A percentile compares a stretch with the other conserved stretches of the same genome.
Evolutionary conservation across 371 early-diverging fungal species (phyloP).

Genomic region (Mucor saturninus): DNA sequence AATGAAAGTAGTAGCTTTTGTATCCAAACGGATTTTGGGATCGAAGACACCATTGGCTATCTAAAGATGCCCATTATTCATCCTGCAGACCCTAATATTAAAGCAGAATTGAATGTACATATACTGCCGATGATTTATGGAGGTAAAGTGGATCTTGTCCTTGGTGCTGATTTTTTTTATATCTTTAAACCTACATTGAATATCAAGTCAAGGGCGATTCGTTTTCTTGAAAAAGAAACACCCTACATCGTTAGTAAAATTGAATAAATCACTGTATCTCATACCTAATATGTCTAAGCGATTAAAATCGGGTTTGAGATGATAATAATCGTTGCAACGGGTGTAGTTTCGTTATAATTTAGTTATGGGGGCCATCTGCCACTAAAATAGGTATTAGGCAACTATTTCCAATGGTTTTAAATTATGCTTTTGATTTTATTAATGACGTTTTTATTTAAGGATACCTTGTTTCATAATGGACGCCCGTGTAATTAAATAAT

Average conservation of each 20-base stretch:
- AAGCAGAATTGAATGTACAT: slow-evolving; percentile 23
- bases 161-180: slow-evolving; percentile 42
- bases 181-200: slow-evolving; percentile 28
- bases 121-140: slow-evolving; percentile 35
- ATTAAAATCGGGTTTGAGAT: no score
- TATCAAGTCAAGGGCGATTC: slow-evolving; percentile 24
- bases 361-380: no score
- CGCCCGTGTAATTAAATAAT: no score
- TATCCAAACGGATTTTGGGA: slow-evolving; percentile 35
- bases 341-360: no score
- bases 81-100: slow-evolving; percentile 19
- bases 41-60: slow-evolving; percentile 25
- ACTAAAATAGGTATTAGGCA: no score
- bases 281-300: neutral
- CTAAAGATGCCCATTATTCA: slow-evolving; percentile 24
- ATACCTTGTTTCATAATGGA: no score
- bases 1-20: slow-evolving; percentile 7
- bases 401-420: no score
- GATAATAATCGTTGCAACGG: no score
- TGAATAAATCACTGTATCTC: neutral
- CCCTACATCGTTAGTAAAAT: slow-evolving; percentile 23
- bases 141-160: slow-evolving; percentile 35
- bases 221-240: slow-evolving; percentile 25
- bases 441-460: no score
- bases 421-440: no score